Base-by-base conservation (phyloP, 148 eudicot genomes). In the Amaranthus cruentus region DNA sequence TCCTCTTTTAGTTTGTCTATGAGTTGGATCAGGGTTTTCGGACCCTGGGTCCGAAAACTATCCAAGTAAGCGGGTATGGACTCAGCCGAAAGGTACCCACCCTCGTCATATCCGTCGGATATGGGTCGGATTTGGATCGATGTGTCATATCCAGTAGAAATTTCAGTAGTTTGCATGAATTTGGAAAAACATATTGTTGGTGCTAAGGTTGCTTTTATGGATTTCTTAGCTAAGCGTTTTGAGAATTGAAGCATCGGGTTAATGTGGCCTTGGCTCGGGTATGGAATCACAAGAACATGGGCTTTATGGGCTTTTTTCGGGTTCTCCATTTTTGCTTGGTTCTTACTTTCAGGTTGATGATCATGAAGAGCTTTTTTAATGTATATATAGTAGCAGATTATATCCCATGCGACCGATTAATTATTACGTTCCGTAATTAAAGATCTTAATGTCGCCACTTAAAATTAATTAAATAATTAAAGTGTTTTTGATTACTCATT, bases 231-330 rank as follows among this genome's bases (percentile, higher is more conserved):
- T 43, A 88, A 73, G 4, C 88, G 84, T 68, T 84, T 88, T 78
- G 83, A 80, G 69, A 88, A 81, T 71, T 88, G 89, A 47, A 81
- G 81, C 84, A 88, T 77, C 44, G 92, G 92, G 76, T 83, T 86
- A 9, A 88, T 77, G 64, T 86, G 89, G 77, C 92, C 92, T 84
- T 88, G 92, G 63, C 79, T 65, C 47, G 92, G 89, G 47, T 57
- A 86, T 9, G 92, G 92, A 14, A 88, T 56, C 9, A 76, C 78
- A 4, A 88, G 59, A 13, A 84, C 83, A 84, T 86, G 86, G 54
- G 80, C 78, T 42, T 57, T 77, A 5, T 60, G 61, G 64, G 68
- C 54, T 21, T 51, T 72, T 63, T 68, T 18, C 4, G 10, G 53
- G 4, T 68, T 12, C 53, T 79, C 84, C 85, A 84, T 82, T 47